Conservation (phyloP, 495 filamentous ascomycete genomes). For the Oidiodendron maius region DNA sequence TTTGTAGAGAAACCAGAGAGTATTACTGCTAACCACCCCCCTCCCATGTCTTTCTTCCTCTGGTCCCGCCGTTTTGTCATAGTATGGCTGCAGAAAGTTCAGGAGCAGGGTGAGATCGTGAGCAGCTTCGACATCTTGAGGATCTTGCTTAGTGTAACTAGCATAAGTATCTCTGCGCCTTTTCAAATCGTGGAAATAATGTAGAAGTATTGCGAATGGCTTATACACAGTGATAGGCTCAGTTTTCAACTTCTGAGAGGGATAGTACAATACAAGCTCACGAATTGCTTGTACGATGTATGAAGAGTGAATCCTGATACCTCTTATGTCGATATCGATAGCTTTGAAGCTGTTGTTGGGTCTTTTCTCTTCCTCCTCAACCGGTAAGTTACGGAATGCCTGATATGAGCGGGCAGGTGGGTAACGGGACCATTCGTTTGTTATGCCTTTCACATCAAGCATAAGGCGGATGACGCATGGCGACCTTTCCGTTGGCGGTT, state of each 20-base stretch:
- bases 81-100: background rate
- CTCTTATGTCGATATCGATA: background rate
- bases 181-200: background rate
- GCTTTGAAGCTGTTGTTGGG: background rate
- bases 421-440: too few species aligned
- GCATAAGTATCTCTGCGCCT: background rate
- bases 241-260: background rate
- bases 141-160: background rate
- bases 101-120: background rate
- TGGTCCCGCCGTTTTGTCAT: background rate
- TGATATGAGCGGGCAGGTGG: too few species aligned
- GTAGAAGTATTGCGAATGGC: background rate
- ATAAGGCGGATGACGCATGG: background rate
- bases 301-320: background rate
- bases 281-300: background rate
- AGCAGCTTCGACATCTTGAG: background rate
- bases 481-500: background rate
- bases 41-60: background rate
- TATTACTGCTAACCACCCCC: background rate
- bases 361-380: too few species aligned
- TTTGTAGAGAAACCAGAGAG: background rate
- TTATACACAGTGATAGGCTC: background rate
- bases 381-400: too few species aligned
- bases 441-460: background rate
- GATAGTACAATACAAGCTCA: background rate